phyloP scores from a whole-genome alignment of 164 flowering plant genomes.

The Dillenia suffruticosa region DNA sequence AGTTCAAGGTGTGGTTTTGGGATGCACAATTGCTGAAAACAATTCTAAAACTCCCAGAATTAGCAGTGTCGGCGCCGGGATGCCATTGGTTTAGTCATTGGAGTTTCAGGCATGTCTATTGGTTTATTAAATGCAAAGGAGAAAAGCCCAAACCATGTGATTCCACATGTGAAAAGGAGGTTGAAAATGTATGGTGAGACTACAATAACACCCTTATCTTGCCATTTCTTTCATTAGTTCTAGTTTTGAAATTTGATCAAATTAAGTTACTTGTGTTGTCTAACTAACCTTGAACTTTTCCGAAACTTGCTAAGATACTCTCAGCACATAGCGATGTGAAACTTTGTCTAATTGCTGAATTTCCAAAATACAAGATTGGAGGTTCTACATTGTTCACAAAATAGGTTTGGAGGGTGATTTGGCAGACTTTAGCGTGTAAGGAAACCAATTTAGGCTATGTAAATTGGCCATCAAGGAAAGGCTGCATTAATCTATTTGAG shows the following conservation, averaged over 20 bases:
- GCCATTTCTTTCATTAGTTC: background rate
- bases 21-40: slow-evolving; percentile 20
- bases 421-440: too few relatives aligned
- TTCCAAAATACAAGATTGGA: too few relatives aligned
- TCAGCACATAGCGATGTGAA: too few relatives aligned
- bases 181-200: slow-evolving; percentile 99
- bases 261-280: too few relatives aligned
- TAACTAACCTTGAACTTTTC: too few relatives aligned
- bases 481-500: too few relatives aligned
- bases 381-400: too few relatives aligned
- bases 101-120: slow-evolving; percentile 32
- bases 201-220: slow-evolving; percentile 22
- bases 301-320: too few relatives aligned
- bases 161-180: slow-evolving; percentile 73
- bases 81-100: slow-evolving; percentile 38
- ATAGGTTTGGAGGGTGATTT: too few relatives aligned
- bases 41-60: slow-evolving; percentile 9
- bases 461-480: too few relatives aligned
- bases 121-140: slow-evolving; percentile 42
- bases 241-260: background rate
- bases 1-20: slow-evolving; percentile 11
- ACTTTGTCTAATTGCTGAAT: too few relatives aligned
- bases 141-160: slow-evolving; percentile 83
- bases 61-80: slow-evolving; percentile 38
- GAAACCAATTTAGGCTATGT: too few relatives aligned